Evolutionary conservation across 331 rosid species (phyloP).

Genomic region (Arachis monticola): DNA sequence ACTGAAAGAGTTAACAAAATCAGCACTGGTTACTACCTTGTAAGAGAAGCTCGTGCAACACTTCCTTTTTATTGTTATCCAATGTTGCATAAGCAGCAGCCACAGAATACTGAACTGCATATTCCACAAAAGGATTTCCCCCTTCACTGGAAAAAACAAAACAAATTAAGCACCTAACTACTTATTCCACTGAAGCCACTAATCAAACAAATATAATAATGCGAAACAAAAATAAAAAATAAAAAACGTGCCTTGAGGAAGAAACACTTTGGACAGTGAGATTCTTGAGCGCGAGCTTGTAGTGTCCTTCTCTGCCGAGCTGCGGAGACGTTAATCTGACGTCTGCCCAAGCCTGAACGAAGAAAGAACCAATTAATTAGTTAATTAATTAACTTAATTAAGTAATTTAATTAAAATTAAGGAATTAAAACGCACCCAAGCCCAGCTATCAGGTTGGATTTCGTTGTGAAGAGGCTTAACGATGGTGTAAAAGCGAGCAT

Average conservation of each 20-base stretch:
- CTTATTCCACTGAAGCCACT: slow-evolving; percentile 19
- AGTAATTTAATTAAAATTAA: neutral
- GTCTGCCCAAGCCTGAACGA: slow-evolving; percentile 80
- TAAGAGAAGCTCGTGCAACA: slow-evolving; percentile 66
- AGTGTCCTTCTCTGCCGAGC: slow-evolving; percentile 72
- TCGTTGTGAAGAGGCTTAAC: slow-evolving; percentile 66
- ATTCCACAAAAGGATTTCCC: slow-evolving; percentile 91
- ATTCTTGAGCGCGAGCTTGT: slow-evolving; percentile 68
- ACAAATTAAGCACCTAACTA: slow-evolving; percentile 6
- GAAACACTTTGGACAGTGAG: slow-evolving; percentile 56
- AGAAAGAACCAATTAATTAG: neutral
- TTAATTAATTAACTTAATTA: neutral
- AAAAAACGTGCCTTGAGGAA: slow-evolving; percentile 67
- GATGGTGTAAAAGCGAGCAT: slow-evolving; percentile 89
- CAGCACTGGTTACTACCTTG: slow-evolving; percentile 55
- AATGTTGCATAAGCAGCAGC: slow-evolving; percentile 84
- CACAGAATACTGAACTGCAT: slow-evolving; percentile 83
- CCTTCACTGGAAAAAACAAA: slow-evolving; percentile 62
- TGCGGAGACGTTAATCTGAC: slow-evolving; percentile 90
- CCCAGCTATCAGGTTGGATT: slow-evolving; percentile 65
- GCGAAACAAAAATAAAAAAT: neutral
- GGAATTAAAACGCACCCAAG: slow-evolving; percentile 65
- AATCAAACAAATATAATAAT: neutral
- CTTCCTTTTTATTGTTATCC: slow-evolving; percentile 63
- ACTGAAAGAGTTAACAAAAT: slow-evolving; percentile 22